Evolutionary conservation across 2,329 filamentous ascomycete species (phyloP).

Genomic region (Catunica adiposa): DNA sequence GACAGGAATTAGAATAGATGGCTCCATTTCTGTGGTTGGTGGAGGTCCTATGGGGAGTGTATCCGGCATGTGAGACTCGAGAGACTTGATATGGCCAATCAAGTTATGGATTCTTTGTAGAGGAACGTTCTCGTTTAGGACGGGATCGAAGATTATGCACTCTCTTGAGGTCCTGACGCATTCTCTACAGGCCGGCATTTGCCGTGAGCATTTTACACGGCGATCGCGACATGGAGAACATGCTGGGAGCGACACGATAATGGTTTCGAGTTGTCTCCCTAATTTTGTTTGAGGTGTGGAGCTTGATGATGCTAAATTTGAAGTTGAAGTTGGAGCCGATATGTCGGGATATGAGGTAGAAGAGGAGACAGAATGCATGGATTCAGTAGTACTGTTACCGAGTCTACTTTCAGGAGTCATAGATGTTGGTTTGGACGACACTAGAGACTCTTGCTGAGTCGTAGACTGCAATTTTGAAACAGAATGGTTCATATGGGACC

Average conservation of each 20-base stretch:
- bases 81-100: background rate
- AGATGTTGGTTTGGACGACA: too few species aligned
- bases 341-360: background rate
- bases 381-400: too few species aligned
- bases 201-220: constrained; percentile 13
- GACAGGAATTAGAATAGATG: background rate
- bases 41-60: background rate
- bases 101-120: background rate
- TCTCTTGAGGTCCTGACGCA: constrained; percentile 5
- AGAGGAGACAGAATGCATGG: too few species aligned
- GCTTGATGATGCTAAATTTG: background rate
- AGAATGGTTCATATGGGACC: too few species aligned
- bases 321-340: background rate
- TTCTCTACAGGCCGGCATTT: constrained; percentile 13
- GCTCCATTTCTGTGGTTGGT: background rate
- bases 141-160: constrained; percentile 7
- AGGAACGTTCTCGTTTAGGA: constrained; percentile 4
- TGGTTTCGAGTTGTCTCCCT: background rate
- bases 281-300: background rate
- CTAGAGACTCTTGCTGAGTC: too few species aligned
- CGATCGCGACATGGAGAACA: constrained; percentile 15
- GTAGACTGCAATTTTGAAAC: too few species aligned
- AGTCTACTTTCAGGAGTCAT: too few species aligned
- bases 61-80: background rate
- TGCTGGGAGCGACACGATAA: constrained; percentile 10